phyloP scores from a whole-genome alignment of 805 yeast genomes.

The Suhomyces canberraensis region DNA sequence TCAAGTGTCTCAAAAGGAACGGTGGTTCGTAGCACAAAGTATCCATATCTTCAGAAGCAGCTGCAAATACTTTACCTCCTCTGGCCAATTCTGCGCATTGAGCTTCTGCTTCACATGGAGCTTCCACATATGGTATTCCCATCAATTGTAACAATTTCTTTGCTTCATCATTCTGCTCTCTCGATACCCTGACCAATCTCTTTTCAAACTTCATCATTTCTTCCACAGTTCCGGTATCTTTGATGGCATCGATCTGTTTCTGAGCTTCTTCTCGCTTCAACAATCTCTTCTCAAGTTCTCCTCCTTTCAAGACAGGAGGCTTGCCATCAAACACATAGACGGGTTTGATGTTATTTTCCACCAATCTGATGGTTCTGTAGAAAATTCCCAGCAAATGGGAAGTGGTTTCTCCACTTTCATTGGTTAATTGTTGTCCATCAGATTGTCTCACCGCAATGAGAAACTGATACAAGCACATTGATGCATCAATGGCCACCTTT shows the following conservation, averaged over 20 bases:
- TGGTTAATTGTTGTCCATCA: constrained; percentile 91
- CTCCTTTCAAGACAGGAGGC: constrained; percentile 92
- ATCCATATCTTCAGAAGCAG: constrained; percentile 99
- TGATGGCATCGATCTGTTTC: constrained; percentile 66
- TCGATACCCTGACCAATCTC: constrained; percentile 83
- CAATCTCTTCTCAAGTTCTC: constrained; percentile 84
- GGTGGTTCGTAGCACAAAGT: constrained; percentile 92
- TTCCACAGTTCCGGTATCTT: constrained; percentile 77
- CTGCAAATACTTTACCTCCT: constrained; percentile 90
- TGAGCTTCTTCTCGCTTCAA: constrained; percentile 81
- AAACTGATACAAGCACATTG: constrained; percentile 96
- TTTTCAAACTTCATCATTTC: constrained; percentile 75
- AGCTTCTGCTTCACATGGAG: constrained; percentile 99
- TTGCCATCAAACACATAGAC: constrained; percentile 96
- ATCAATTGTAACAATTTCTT: constrained; percentile 72
- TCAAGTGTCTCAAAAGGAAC: constrained; percentile 76
- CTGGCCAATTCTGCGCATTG: constrained; percentile 94
- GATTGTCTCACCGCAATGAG: constrained; percentile 94
- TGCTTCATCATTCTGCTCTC: constrained; percentile 93
- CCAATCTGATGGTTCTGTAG: constrained; percentile 85
- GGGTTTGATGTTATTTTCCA: constrained; percentile 93
- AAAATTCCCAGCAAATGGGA: constrained; percentile 96
- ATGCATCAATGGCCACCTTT: constrained; percentile 96
- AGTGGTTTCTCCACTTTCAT: constrained; percentile 84
- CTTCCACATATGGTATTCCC: constrained; percentile 94